Evolutionary conservation across 306 rosid genomes (phyloP), one percentile per base, ranked within the genome.

Genomic region (Malus asiatica): DNA sequence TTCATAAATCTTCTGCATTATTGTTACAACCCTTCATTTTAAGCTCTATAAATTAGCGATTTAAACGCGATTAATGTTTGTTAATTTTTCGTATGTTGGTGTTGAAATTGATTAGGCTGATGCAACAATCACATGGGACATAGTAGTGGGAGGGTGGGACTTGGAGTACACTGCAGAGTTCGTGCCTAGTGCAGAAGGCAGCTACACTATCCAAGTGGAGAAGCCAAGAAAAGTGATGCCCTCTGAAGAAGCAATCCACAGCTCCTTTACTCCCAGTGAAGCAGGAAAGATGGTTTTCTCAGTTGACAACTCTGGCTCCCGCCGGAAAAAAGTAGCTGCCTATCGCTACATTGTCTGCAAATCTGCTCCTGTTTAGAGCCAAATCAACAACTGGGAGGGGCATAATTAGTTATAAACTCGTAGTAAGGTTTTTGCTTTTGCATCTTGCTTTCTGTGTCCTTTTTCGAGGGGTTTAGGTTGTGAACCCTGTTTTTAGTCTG

Each of bases 71-170:
- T 69, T 59, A 69, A 60, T n/a, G 18, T 1, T 1, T 67, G 51
- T 4, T 48, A 23, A 65, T 13, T 33, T 45, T 67, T 74, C 32
- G 27, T 55, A 10, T 42, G 42, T 29, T 69, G 22, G 74, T 58
- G 22, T 70, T 64, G 25, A 14, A 66, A 35, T 23, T n/a, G 61
- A 75, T 19, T 35, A 92, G 98, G 97, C 83, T 42, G 97, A 91
- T 27, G 97, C 97, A 75, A 90, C 97, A 6, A 95, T 95, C 42
- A 79, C 93, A 30, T 95, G 97, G 99, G 99, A 92, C 88, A 89
- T 95, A 10, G 97, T 92, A 35, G 99, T 95, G 14, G 99, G 97
- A 63, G 97, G 99, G 2, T 92, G 99, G 99, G 97, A 95, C 55
- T 84, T 95, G 62, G 99, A 88, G 76, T 95, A 95, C 86, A 88